Base-by-base conservation (phyloP, 257 asterid species). In the Haberlea rhodopensis region DNA sequence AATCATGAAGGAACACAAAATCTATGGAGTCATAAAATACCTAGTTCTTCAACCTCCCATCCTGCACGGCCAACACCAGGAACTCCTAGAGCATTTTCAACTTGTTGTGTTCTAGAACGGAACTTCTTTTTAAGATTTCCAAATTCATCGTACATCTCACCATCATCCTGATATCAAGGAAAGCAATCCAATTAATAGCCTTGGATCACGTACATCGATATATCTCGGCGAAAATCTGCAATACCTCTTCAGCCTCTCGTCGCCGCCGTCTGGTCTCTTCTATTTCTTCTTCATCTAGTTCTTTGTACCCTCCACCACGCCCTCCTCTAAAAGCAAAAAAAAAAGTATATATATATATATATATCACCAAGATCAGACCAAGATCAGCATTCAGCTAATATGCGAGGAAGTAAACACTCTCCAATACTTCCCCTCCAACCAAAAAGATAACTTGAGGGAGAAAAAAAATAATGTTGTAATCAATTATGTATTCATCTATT, bases 231-330 rank as follows among this genome's bases (percentile, higher is more conserved):
- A 37, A 71, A 67, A 28, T 26, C 1, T 4, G 27, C 51, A 78
- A 65, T 87, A 92, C 99, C 74, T 84, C 94, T 84, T 91, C 97
- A 6, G 97, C 96, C 81, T 85, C 97, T 74, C 90, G 81, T 40
- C 96, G 76, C 19, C 99, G 94, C 63, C 95, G 79, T 78, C 75
- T 92, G 40, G 96, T 90, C 81, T 92, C 99, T 74, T 89, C 99
- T 49, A 92, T 62, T 78, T 92, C 99, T 81, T 92, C 97, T 73
- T 89, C 99, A 59, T 92, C 99, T 27, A 92, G 89, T 71, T 92
- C 99, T 83, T 92, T 92, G 79, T 89, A 92, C 66, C 99, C 99
- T 79, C 99, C 99, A 55, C 90, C 99, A 72, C 99, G 97, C 2
- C 99, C 99, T 68, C 99, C 99, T 81, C 99, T 92, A 76, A 11